These are phyloP conservation scores for Platanthera guangdongensis DNA, from an alignment of 106 monocot genomes.

Conservation along the genomic window DNA sequence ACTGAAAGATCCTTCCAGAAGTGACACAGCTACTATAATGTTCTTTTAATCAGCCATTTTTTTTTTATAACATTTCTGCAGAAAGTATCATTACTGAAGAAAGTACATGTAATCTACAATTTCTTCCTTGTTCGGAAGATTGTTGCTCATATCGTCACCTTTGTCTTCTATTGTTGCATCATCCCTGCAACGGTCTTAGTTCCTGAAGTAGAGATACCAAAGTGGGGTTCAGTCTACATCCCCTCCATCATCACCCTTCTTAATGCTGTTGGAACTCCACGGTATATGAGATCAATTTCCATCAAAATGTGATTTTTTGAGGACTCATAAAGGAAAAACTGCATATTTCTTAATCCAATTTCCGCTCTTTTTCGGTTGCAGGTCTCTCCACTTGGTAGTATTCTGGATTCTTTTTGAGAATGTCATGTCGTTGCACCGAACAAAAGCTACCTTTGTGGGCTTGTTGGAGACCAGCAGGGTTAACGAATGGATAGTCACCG, in stretches of 20 bases:
- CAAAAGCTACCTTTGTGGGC: constrained; percentile 32
- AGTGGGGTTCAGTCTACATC: constrained; percentile 36
- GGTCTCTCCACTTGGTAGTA: constrained; percentile 31
- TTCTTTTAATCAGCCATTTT: not conserved
- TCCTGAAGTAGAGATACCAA: constrained; percentile 30
- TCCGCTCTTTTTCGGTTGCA: not conserved
- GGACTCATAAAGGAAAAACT: not conserved
- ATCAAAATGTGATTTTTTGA: not conserved
- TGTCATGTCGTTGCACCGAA: constrained; percentile 40
- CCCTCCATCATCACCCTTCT: constrained; percentile 36
- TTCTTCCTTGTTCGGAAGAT: constrained; percentile 45
- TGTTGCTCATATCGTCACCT: constrained; percentile 31
- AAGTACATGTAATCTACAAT: constrained; percentile 36
- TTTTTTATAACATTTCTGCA: constrained; percentile 11
- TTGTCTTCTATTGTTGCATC: constrained; percentile 33
- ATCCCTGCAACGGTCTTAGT: constrained; percentile 35
- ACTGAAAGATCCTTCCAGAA: not conserved
- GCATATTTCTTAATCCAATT: not conserved
- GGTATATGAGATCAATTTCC: constrained; percentile 4
- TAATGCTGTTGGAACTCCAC: constrained; percentile 37
- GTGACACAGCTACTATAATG: not conserved
- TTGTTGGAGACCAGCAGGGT: constrained; percentile 29
- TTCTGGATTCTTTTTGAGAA: constrained; percentile 49
- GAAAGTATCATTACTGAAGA: constrained; percentile 32
- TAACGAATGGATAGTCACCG: constrained; percentile 41